A percentile compares a stretch with the other conserved stretches of the same genome.
Conservation (phyloP, 2,329 filamentous ascomycete species). For the Tolypocladium inflatum region DNA sequence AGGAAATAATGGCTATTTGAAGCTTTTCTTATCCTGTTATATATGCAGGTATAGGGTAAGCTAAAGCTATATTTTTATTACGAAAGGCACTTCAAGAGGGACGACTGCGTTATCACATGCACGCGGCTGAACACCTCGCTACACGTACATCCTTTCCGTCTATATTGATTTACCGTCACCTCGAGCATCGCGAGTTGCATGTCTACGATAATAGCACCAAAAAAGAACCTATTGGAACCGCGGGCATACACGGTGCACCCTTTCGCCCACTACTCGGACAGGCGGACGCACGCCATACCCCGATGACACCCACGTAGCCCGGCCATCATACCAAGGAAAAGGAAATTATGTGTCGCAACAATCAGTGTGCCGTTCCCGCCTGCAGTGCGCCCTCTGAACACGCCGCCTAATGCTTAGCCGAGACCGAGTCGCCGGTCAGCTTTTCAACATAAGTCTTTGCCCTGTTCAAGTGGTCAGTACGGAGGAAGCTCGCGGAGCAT, state of each 20-base stretch:
- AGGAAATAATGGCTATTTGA: too few species aligned
- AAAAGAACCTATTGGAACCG: background rate
- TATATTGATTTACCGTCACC: background rate
- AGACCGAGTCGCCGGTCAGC: conserved; percentile 53
- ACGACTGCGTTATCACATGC: too few species aligned
- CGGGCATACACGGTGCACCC: background rate
- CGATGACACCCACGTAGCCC: background rate
- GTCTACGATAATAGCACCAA: background rate
- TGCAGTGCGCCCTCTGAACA: conserved; percentile 8
- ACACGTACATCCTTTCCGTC: background rate
- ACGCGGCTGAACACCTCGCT: too few species aligned
- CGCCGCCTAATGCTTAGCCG: conserved; percentile 55
- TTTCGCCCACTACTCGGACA: background rate
- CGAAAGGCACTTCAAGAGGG: too few species aligned
- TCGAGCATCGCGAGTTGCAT: background rate
- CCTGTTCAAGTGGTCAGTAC: conserved; percentile 30
- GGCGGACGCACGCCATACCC: background rate
- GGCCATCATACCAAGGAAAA: background rate
- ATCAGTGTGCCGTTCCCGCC: background rate
- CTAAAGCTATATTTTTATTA: too few species aligned
- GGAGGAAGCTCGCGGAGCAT: conserved; percentile 3
- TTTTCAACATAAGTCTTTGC: conserved; percentile 60
- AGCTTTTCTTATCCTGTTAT: too few species aligned
- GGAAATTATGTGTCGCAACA: background rate
- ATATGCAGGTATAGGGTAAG: too few species aligned